Base-by-base conservation (phyloP, 202 grass and related monocot species). In the Schoenoplectus triqueter region DNA sequence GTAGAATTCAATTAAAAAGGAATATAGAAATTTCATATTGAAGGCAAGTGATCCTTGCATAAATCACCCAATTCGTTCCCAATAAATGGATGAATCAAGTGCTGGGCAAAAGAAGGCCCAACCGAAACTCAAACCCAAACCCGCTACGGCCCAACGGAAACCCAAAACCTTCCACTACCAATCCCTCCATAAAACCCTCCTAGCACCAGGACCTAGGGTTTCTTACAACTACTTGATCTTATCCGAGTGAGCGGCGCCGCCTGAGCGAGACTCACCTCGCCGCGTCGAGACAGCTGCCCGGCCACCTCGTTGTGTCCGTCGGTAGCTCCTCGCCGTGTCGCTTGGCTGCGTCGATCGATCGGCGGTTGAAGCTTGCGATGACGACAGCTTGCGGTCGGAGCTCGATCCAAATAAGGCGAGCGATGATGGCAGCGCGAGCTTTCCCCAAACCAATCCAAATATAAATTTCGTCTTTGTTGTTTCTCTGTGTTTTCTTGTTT, bases 161-260 rank as follows among this genome's bases (percentile, higher is more conserved):
- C 31, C 31, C 19, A 7, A 13, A 66, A 39, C 21, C 7, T 8
- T 13, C 40, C 3, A 10, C 68, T 10, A 18, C 41, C 6, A 2
- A 42, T 18, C 41, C 10, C 65, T 67, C 3, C 4, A 69, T 69
- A 69, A 69, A 69, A 66, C 66, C 66, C 40, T 69, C 10, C 40
- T 69, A 2, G 7, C 7, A 0, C 17, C 3, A 3, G 4, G 31
- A 50, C 1, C 69, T 73, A 73, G 69, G 66, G 45, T 73, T 73
- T 73, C n/a, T 73, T 1, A 73, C 69, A 68, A 19, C 44, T 73
- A 73, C 69, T 73, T 73, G 69, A 73, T 73, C 69, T 73, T 73
- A 73, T 73, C 69, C 56, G 69, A 73, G 45, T n/a, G 69, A 73
- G 69, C 7, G 17, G n/a, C 69, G 69, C 69, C 66, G 66, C 41